phyloP scores from a whole-genome alignment of 495 filamentous ascomycete species.

The Penicillium psychrofluorescens region DNA sequence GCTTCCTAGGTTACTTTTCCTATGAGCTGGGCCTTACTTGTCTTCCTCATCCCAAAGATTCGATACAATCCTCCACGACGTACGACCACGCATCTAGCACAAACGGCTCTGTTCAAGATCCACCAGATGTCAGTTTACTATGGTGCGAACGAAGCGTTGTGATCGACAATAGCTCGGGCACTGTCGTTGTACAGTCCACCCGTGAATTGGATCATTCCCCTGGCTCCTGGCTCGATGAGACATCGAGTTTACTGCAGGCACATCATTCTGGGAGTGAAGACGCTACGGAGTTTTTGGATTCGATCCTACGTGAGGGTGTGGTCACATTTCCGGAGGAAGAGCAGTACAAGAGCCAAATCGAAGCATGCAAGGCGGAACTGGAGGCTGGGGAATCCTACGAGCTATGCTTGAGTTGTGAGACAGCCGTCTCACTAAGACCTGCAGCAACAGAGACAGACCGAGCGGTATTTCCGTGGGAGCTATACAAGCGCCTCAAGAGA shows the following conservation, averaged over 20 bases:
- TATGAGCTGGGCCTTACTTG: conserved; percentile 74
- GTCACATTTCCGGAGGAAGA: conserved; percentile 40
- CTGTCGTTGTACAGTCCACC: conserved; percentile 58
- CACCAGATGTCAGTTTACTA: conserved; percentile 67
- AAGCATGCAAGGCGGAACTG: conserved; percentile 63
- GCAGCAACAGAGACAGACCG: conserved; percentile 11
- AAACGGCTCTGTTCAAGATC: conserved; percentile 23
- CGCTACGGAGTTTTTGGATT: conserved; percentile 21
- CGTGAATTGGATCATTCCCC: conserved; percentile 28
- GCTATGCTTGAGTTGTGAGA: conserved; percentile 78
- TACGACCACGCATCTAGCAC: not conserved
- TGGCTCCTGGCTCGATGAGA: conserved; percentile 32
- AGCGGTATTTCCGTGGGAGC: conserved; percentile 47
- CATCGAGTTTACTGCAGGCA: conserved; percentile 15
- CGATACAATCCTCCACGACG: conserved; percentile 1
- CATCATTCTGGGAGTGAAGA: not conserved
- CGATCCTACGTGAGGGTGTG: conserved; percentile 21
- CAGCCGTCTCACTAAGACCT: conserved; percentile 45
- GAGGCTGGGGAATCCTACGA: conserved; percentile 84
- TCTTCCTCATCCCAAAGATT: conserved; percentile 27
- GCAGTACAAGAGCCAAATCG: conserved; percentile 58
- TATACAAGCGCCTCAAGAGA: conserved; percentile 63
- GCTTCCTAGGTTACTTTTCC: conserved; percentile 82
- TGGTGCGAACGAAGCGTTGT: conserved; percentile 78
- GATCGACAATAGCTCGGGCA: conserved; percentile 59